Conservation (phyloP, 306 rosid genomes). For the Mimosa pudica region DNA sequence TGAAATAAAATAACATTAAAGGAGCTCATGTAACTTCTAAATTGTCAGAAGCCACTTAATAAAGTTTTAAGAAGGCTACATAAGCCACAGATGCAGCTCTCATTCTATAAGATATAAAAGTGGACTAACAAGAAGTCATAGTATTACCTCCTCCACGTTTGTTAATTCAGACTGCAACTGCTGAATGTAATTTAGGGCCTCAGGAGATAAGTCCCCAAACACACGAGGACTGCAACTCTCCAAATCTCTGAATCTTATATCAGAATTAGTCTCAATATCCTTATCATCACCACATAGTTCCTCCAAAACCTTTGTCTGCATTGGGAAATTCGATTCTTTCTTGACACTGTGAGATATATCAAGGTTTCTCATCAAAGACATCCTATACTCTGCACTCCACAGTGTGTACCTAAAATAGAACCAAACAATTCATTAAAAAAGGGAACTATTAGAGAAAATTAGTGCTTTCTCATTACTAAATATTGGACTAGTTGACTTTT, state of each 20-base stretch:
- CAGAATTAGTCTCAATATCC: constrained; percentile 41
- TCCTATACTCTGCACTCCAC: constrained; percentile 95
- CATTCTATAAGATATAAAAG: constrained; percentile 18
- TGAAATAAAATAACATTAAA: neutral
- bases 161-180: constrained; percentile 72
- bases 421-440: constrained; percentile 2
- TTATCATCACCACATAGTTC: constrained; percentile 38
- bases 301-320: constrained; percentile 34
- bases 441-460: neutral
- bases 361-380: constrained; percentile 80
- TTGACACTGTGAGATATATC: constrained; percentile 50
- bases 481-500: too few relatives aligned
- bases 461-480: too few relatives aligned
- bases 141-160: constrained; percentile 60
- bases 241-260: constrained; percentile 39
- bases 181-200: constrained; percentile 71
- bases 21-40: neutral
- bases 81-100: neutral
- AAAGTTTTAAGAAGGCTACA: constrained; percentile 5
- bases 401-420: constrained; percentile 70
- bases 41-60: neutral
- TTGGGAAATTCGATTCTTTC: constrained; percentile 35
- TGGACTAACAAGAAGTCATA: neutral
- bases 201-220: constrained; percentile 71
- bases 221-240: constrained; percentile 44